Evolutionary conservation across 2,329 filamentous ascomycete species (phyloP), one percentile per base, ranked within the genome.

Genomic region (Arthrobotrys conoides): DNA sequence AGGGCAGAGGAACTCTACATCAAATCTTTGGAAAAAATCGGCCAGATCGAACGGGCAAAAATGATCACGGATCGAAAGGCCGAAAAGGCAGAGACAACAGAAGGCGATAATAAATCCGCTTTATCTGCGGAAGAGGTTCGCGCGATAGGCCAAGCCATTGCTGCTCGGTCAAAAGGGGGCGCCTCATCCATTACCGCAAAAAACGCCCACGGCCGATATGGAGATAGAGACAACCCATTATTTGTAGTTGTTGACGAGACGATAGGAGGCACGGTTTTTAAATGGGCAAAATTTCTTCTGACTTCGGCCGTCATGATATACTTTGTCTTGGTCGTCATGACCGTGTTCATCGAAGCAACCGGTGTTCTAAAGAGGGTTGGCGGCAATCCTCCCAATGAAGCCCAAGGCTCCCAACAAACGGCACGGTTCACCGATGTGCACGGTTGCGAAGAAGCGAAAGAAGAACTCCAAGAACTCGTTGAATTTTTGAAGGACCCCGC

Each of bases 181-280:
- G 92, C 91, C 83, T 85, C 92, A 76, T 88, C 90, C 8, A 84
- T 87, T 22, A 85, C 87, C 55, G 86, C 85, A 71, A 83, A 83
- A 72, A 85, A 85, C 76, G 84, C 84, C 14, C 41, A 80, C 27
- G 81, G 80, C 16, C 77, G 71, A 46, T 90, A 89, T 61, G 94
- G 94, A 38, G 89, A 88, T 30, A 96, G 94, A 85, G 91, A 91
- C 44, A 90, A 92, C 57, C 95, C 95, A n/a, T 89, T 99, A 30
- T 94, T 98, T 83, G 96, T 99, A 49, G 92, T 98, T 12, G 93
- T 99, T 5, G 94, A 98, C 82, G 96, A 99, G 84, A 93, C 93
- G 16, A 88, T 92, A 66, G 90, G 92, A 70, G 90, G 89, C 80
- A 88, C 89, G 36, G 88, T 97, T 78, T 97, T 97, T 86, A 93